These are phyloP conservation scores for Alternaria brassicae DNA, from an alignment of 2,329 filamentous ascomycete genomes.

Conservation along the genomic window DNA sequence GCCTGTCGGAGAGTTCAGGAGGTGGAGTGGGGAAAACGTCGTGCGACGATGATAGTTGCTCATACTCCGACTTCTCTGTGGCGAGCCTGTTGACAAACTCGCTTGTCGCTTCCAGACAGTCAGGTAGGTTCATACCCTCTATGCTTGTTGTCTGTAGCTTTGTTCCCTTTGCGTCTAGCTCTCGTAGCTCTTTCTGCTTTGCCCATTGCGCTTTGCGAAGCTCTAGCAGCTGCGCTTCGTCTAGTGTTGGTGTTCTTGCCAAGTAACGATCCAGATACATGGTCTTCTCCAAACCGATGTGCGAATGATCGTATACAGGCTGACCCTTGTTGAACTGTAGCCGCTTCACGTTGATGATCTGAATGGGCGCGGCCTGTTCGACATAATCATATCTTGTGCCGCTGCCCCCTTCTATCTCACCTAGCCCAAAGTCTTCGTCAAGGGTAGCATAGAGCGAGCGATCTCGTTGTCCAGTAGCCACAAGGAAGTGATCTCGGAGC, in stretches of 20 bases:
- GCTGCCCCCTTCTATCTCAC: constrained; percentile 63
- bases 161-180: constrained; percentile 58
- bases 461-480: constrained; percentile 64
- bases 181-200: constrained; percentile 69
- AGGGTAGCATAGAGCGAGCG: constrained; percentile 82
- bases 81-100: constrained; percentile 30
- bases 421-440: constrained; percentile 82
- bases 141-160: constrained; percentile 51
- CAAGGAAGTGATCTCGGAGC: constrained; percentile 67
- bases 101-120: constrained; percentile 43
- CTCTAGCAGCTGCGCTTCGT: constrained; percentile 60
- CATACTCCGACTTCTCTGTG: constrained; percentile 14
- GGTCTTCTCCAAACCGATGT: constrained; percentile 78
- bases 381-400: constrained; percentile 45
- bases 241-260: constrained; percentile 36
- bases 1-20: constrained; percentile 26
- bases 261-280: constrained; percentile 88
- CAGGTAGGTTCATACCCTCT: constrained; percentile 35
- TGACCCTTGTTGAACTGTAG: constrained; percentile 68
- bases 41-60: constrained; percentile 7
- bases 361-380: constrained; percentile 77
- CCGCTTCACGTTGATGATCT: constrained; percentile 89
- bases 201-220: constrained; percentile 76
- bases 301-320: constrained; percentile 60
- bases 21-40: constrained; percentile 26